A percentile compares a stretch with the other conserved stretches of the same genome.
phyloP scores from a whole-genome alignment of 371 early-diverging fungal genomes.

The Mortierella sp. region DNA sequence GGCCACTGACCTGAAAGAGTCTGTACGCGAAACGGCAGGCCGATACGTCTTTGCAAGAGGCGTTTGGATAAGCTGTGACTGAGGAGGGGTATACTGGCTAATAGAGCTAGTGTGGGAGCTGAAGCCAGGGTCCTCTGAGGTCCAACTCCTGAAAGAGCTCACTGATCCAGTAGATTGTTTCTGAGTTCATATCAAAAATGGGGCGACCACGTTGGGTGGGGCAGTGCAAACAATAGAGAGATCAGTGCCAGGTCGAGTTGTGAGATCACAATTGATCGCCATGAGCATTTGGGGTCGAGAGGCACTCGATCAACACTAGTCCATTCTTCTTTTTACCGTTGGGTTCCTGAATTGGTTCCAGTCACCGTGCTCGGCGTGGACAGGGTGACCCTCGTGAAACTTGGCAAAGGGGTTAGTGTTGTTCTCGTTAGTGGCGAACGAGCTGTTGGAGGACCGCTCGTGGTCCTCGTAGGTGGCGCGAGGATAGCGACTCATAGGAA shows the following conservation, averaged over 20 bases:
- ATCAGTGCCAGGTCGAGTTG: not conserved
- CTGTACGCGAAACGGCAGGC: constrained; percentile 10
- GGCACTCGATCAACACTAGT: too few relatives aligned
- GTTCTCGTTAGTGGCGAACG: not conserved
- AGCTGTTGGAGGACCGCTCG: not conserved
- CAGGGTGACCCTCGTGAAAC: constrained; percentile 42
- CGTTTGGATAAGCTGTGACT: constrained; percentile 2
- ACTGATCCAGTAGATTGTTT: constrained; percentile 29
- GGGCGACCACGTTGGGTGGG: too few relatives aligned
- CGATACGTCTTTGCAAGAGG: constrained; percentile 7
- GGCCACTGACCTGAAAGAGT: not conserved
- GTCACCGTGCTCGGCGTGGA: constrained; percentile 21
- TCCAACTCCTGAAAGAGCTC: constrained; percentile 37
- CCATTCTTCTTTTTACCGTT: constrained; percentile 23
- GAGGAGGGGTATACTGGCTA: constrained; percentile 1
- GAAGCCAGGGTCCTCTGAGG: constrained; percentile 34
- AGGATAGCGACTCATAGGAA: constrained; percentile 24
- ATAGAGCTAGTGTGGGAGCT: constrained; percentile 24
- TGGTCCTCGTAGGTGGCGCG: constrained; percentile 3
- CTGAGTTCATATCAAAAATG: constrained; percentile 5
- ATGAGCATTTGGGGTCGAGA: not conserved
- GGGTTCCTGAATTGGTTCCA: constrained; percentile 32
- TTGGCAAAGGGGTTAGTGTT: constrained; percentile 8
- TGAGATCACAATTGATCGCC: too few relatives aligned
- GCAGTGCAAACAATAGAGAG: too few relatives aligned